Base-by-base conservation (phyloP, 371 early-diverging fungal genomes). In the Mucor mucedo region DNA sequence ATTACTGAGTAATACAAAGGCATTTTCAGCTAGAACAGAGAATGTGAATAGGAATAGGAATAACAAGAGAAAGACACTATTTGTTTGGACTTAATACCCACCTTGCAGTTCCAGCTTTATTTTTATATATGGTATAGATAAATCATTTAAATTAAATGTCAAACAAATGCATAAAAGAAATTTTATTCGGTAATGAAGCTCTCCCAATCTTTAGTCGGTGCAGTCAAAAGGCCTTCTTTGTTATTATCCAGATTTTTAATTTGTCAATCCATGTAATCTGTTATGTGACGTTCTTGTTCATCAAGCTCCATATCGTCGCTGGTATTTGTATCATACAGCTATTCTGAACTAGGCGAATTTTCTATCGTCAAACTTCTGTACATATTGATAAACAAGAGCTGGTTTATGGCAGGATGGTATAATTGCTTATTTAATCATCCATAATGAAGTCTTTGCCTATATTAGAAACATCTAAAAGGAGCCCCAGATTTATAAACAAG, bases 291-390 rank as follows among this genome's bases (percentile, higher is more conserved):
- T 39, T 55, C 62, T 62, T 62, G 62, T 48, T 62, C 62, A 39
- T 62, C 48, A 54, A 62, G 55, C 39, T 62, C 55, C 28, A 62
- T 48, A 55, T 62, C 47, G 47, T 62, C 62, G 39, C 48, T 62
- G 55, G 27, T 62, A 55, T 55, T 48, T 54, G 62, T 55, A 55
- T 62, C 27, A 55, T 21, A 21, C 21, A 48, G n/a, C 48, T 40
- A 47, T 54, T 62, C 62, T 62, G 62, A 62, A 55, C 62, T 55
- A 55, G 55, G 55, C 47, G 62, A 62, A 55, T 55, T 49, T 62
- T 62, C 55, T 55, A 21, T 21, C 0, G 21, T 21, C 21, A 21
- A 21, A 21, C 21, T 21, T 21, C 21, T 21, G 21, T 21, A 21
- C 21, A 21, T 1, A 21, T 21, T 21, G 21, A 21, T 21, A 21